Evolutionary conservation across 139 green algal species (phyloP).

Genomic region (Chlorella ohadii): DNA sequence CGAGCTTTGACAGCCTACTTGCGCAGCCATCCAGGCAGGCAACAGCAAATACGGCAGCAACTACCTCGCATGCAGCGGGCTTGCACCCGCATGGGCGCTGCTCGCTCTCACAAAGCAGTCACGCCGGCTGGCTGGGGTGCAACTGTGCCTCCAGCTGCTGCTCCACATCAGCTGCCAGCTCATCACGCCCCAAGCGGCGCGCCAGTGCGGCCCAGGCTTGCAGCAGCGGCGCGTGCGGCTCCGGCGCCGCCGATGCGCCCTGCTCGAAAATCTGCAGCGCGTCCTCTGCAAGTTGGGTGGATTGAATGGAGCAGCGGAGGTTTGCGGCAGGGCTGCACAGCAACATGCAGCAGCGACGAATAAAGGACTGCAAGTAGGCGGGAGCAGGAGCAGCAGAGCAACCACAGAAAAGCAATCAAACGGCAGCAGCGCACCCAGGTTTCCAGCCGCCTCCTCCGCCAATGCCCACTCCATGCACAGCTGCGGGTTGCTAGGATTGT

Average conservation of each 20-base stretch:
- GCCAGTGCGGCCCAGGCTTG: slow-evolving; percentile 70
- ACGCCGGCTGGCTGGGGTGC: no score
- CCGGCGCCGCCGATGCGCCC: slow-evolving; percentile 29
- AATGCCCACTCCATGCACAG: slow-evolving; percentile 84
- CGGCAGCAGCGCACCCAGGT: slow-evolving; percentile 16
- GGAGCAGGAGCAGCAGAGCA: neutral
- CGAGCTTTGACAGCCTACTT: no score
- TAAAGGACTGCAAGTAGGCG: neutral
- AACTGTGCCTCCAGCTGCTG: slow-evolving; percentile 12
- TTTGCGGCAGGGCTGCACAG: no score
- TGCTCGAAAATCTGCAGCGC: slow-evolving; percentile 62
- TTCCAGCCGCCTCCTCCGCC: slow-evolving; percentile 55
- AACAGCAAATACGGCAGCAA: no score
- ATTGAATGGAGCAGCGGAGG: no score
- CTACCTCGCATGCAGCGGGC: no score
- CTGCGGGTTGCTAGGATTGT: slow-evolving; percentile 66
- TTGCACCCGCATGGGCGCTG: no score
- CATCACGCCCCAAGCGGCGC: slow-evolving; percentile 29
- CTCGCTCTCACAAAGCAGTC: no score
- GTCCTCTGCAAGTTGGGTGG: slow-evolving; percentile 9
- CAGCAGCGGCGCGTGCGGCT: slow-evolving; percentile 69
- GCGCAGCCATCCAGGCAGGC: no score
- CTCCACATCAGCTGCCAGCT: slow-evolving; percentile 34
- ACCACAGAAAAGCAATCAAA: neutral
- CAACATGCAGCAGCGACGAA: no score